These are phyloP conservation scores for Diaporthe destruens DNA, from an alignment of 2,329 filamentous ascomycete genomes.

Conservation along the genomic window DNA sequence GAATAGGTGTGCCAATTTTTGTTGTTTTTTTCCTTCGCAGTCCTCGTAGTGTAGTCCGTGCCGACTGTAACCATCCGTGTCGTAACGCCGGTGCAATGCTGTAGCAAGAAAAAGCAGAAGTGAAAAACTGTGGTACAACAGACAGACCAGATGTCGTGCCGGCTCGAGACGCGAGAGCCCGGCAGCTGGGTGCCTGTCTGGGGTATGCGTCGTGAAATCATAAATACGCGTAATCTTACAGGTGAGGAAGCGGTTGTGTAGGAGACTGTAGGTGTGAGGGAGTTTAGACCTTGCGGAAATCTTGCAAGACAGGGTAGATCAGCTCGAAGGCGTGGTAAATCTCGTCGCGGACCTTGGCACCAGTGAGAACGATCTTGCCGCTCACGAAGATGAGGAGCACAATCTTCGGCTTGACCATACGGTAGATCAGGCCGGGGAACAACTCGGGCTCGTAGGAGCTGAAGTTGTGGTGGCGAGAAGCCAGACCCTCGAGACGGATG, in stretches of 20 bases:
- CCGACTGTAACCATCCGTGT: conserved; percentile 42
- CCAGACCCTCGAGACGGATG: conserved; percentile 94
- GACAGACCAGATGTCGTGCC: conserved; percentile 31
- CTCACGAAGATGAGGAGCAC: conserved; percentile 97
- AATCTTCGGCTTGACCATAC: conserved; percentile 99
- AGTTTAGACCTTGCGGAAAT: conserved; percentile 69
- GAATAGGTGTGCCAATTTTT: conserved; percentile 44
- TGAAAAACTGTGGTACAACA: conserved; percentile 46
- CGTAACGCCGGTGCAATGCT: conserved; percentile 64
- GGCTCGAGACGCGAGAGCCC: conserved; percentile 26
- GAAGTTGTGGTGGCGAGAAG: conserved; percentile 98
- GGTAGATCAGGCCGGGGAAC: conserved; percentile 99
- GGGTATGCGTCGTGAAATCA: conserved; percentile 59
- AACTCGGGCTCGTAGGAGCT: conserved; percentile 98
- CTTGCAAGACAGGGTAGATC: conserved; percentile 94
- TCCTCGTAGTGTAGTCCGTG: conserved; percentile 37
- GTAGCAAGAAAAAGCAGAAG: conserved; percentile 40
- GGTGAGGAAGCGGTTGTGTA: conserved; percentile 24
- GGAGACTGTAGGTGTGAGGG: not conserved
- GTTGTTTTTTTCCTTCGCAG: conserved; percentile 47
- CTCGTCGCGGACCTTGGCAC: conserved; percentile 97
- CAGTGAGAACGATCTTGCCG: conserved; percentile 97
- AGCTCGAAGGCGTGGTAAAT: conserved; percentile 97
- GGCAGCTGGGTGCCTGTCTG: conserved; percentile 38
- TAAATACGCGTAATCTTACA: conserved; percentile 51